Evolutionary conservation across 2,329 filamentous ascomycete species (phyloP), one percentile per base, ranked within the genome.

Genomic region (Colletotrichum costaricense): DNA sequence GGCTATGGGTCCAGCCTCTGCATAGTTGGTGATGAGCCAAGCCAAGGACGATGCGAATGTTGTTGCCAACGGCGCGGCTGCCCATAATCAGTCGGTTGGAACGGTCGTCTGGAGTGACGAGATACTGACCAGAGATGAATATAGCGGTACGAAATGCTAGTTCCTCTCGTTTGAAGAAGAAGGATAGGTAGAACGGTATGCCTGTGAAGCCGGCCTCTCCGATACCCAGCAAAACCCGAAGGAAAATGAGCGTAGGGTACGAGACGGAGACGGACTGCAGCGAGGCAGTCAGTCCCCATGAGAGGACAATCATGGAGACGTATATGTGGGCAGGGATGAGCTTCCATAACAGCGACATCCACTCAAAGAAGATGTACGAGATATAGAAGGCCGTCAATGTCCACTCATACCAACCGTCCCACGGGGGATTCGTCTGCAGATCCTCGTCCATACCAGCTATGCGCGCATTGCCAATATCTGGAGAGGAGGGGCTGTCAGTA

Each of bases 121-220:
- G 9, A 26, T 28, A 79, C 82, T 60, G 78, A 88, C 86, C 94
- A 1, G 94, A 95, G 67, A 98, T 92, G 82, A 98, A 97, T 2
- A 97, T 88, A 26, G 95, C 95, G 0, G 94, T 97, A 49, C 95
- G 88, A 74, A 97, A 93, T 0, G 95, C 96, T 42, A 98, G 85
- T 81, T 98, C 96, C 57, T 89, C 84, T 46, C 89, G 82, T 77
- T 86, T 88, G 80, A 89, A 92, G 81, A 92, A 92, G 81, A 91
- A 91, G 19, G 89, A 91, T 38, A 92, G 81, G 76, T 92, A 93
- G 72, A 90, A 89, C 0, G 91, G 91, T 49, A 92, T 87, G 3
- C 90, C 90, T 0, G 89, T 87, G 75, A 93, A 93, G 2, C 89
- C 92, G 3, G 91, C 91, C 83, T 93, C 91, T 49, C 88, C 90